Evolutionary conservation across 2,329 filamentous ascomycete genomes (phyloP).

Genomic region (Westerdykella sp.): DNA sequence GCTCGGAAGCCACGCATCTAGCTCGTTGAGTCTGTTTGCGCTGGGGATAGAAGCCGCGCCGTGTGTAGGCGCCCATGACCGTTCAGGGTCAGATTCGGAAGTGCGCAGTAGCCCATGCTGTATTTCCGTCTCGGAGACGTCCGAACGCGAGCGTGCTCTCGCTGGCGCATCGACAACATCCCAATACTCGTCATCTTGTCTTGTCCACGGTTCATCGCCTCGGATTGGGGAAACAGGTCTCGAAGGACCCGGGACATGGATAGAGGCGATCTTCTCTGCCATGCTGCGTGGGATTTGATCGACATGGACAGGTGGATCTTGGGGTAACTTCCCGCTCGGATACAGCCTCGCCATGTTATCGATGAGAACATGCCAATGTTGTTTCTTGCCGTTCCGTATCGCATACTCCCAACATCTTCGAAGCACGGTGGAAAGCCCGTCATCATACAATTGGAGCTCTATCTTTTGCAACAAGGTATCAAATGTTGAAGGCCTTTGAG

Average conservation of each 20-base stretch:
- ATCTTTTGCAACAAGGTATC: conserved; percentile 7
- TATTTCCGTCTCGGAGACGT: background rate
- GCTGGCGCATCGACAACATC: conserved; percentile 9
- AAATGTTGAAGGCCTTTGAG: conserved; percentile 2
- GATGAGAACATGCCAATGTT: conserved; percentile 13
- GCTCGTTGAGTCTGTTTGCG: too few species aligned
- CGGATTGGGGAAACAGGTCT: conserved; percentile 5
- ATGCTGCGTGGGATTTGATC: conserved; percentile 6
- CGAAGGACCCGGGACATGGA: conserved; percentile 6
- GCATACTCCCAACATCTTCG: conserved; percentile 6
- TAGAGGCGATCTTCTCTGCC: conserved; percentile 18
- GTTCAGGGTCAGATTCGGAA: too few species aligned
- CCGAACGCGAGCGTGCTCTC: background rate
- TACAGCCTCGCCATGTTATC: conserved; percentile 8
- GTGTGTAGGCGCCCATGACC: too few species aligned
- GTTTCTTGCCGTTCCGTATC: conserved; percentile 6
- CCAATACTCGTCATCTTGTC: conserved; percentile 20
- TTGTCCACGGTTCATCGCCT: conserved; percentile 23
- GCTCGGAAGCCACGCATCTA: too few species aligned
- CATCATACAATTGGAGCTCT: conserved; percentile 13
- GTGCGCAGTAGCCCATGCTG: background rate
- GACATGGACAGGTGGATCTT: conserved; percentile 13
- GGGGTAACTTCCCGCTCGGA: conserved; percentile 18
- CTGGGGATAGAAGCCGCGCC: too few species aligned
- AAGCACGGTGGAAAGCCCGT: conserved; percentile 11